phyloP scores from a whole-genome alignment of 2,329 filamentous ascomycete species.

The Fusarium sororula region DNA sequence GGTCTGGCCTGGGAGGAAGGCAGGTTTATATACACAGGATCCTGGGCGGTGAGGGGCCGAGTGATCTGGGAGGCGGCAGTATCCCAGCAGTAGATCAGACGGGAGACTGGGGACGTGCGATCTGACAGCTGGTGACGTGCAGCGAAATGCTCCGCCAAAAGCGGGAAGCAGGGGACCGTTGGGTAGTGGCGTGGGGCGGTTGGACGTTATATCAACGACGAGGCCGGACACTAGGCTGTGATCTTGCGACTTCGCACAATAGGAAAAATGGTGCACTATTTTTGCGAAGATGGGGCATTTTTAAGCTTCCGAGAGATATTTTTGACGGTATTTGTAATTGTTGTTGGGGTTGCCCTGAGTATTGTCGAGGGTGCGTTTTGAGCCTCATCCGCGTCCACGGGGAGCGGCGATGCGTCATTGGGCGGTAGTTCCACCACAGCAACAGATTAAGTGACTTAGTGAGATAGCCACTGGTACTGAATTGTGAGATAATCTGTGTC shows the following conservation, averaged over 20 bases:
- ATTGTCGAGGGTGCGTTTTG: neutral
- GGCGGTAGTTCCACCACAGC: neutral
- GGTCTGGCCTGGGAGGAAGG: neutral
- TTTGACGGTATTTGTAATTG: neutral
- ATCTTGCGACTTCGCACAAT: conserved; percentile 4
- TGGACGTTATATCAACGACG: conserved; percentile 5
- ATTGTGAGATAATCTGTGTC: neutral
- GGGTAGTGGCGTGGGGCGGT: neutral
- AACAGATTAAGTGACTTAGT: accelerated
- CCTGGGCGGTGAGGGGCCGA: conserved; percentile 10
- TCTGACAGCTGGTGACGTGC: neutral
- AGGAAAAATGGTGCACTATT: neutral
- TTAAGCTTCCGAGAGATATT: conserved; percentile 7
- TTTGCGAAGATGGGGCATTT: neutral
- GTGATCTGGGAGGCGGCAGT: conserved; percentile 19
- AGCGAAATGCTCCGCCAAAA: neutral
- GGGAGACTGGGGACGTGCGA: neutral
- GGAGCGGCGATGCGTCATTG: neutral
- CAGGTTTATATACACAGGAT: neutral
- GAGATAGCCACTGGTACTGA: accelerated
- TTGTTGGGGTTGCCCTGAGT: conserved; percentile 32
- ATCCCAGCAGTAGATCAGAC: neutral
- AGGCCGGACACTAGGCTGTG: conserved; percentile 14
- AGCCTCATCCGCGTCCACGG: neutral
- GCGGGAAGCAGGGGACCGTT: neutral